These are phyloP conservation scores for Venturia asperata DNA, from an alignment of 2,329 filamentous ascomycete species.

Conservation along the genomic window DNA sequence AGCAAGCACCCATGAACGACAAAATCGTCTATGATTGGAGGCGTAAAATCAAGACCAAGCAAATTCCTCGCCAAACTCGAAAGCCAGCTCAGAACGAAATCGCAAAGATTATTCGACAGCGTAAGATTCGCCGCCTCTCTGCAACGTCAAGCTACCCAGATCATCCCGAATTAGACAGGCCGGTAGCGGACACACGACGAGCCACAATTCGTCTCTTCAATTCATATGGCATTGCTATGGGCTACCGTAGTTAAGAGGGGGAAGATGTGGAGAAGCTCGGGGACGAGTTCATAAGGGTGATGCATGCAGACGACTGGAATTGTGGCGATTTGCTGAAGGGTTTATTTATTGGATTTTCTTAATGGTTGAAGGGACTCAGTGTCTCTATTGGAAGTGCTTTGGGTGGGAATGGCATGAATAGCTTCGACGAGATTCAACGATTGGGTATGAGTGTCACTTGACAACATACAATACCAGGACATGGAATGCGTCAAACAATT, in stretches of 20 bases:
- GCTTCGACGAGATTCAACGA: too few relatives aligned
- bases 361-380: too few relatives aligned
- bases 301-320: too few relatives aligned
- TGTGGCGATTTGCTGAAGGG: too few relatives aligned
- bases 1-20: neutral
- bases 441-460: too few relatives aligned
- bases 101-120: neutral
- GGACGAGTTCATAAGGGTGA: too few relatives aligned
- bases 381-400: too few relatives aligned
- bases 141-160: neutral
- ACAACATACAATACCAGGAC: too few relatives aligned
- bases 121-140: neutral
- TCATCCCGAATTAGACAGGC: neutral
- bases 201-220: neutral
- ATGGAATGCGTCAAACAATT: too few relatives aligned
- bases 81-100: neutral
- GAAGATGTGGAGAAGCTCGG: neutral
- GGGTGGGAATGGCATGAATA: too few relatives aligned
- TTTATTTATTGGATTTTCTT: too few relatives aligned
- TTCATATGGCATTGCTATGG: neutral
- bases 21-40: neutral
- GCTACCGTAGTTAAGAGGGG: neutral
- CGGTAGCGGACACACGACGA: neutral
- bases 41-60: neutral
- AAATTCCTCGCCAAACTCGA: neutral